Percentiles rank a stretch among this genome's conserved stretches.
Conservation (phyloP, 179 eudicot genomes). For the Carnegiea gigantea region DNA sequence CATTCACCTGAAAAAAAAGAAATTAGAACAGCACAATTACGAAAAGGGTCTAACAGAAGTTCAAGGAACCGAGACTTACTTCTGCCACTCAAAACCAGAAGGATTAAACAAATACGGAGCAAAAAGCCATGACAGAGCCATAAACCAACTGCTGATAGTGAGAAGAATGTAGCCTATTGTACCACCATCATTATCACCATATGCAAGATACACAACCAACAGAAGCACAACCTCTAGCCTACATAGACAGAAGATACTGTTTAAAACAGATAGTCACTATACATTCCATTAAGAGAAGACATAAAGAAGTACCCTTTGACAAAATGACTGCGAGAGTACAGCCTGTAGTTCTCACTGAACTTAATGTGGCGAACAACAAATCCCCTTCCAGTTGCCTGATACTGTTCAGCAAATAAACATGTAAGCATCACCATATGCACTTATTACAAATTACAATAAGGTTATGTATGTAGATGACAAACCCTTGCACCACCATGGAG, state of each 20-base stretch:
- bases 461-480: constrained; percentile 29
- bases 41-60: background rate
- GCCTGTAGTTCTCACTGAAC: constrained; percentile 98
- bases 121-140: constrained; percentile 94
- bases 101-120: constrained; percentile 99
- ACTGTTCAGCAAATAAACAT: constrained; percentile 43
- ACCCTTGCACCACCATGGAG: constrained; percentile 99
- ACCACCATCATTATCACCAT: constrained; percentile 71
- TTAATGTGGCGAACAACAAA: constrained; percentile 95
- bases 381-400: constrained; percentile 98
- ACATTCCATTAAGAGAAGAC: constrained; percentile 21
- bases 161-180: constrained; percentile 80
- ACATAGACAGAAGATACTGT: constrained; percentile 17
- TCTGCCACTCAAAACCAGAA: constrained; percentile 98
- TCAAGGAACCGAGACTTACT: constrained; percentile 47
- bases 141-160: constrained; percentile 91
- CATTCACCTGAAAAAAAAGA: background rate
- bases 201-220: constrained; percentile 78
- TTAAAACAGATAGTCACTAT: background rate
- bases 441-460: constrained; percentile 8
- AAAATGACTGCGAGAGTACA: constrained; percentile 98
- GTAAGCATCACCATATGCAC: background rate
- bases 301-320: constrained; percentile 76
- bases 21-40: background rate
- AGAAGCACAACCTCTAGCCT: constrained; percentile 90